Percentiles rank a stretch among this genome's conserved stretches.
Evolutionary conservation across 2,329 filamentous ascomycete species (phyloP).

Genomic region (Fusarium siculi): DNA sequence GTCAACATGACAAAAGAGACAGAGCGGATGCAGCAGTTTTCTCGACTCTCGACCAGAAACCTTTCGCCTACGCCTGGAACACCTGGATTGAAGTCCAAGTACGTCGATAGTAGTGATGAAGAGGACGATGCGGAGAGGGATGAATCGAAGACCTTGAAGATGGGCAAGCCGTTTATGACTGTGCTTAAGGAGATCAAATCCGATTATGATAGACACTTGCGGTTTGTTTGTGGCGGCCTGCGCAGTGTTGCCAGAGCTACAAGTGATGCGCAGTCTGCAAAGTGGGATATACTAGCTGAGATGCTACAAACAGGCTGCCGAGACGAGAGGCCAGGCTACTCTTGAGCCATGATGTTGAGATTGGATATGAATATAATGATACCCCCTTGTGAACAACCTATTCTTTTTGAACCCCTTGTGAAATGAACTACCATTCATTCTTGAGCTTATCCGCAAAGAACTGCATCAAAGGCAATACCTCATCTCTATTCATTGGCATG

Average conservation of each 20-base stretch:
- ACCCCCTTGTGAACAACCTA: slow-evolving; percentile 27
- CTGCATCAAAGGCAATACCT: slow-evolving; percentile 91
- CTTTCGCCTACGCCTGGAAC: slow-evolving; percentile 31
- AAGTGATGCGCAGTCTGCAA: slow-evolving; percentile 65
- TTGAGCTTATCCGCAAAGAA: slow-evolving; percentile 76
- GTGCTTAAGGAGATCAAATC: slow-evolving; percentile 66
- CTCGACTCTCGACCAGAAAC: slow-evolving; percentile 37
- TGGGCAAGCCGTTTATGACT: slow-evolving; percentile 58
- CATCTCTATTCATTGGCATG: slow-evolving; percentile 85
- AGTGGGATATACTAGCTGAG: slow-evolving; percentile 86
- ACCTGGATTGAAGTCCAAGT: slow-evolving; percentile 36
- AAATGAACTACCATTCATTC: slow-evolving; percentile 25
- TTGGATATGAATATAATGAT: slow-evolving; percentile 38
- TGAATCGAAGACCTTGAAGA: slow-evolving; percentile 1
- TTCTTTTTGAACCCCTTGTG: background rate
- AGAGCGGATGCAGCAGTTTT: slow-evolving; percentile 49
- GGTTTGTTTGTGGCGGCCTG: slow-evolving; percentile 78
- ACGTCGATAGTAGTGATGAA: slow-evolving; percentile 40
- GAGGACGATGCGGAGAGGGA: slow-evolving; percentile 45
- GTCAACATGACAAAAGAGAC: slow-evolving; percentile 51
- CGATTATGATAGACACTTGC: slow-evolving; percentile 72
- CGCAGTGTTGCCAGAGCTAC: slow-evolving; percentile 80
- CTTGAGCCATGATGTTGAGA: slow-evolving; percentile 12
- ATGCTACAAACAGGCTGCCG: slow-evolving; percentile 69
- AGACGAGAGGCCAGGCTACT: slow-evolving; percentile 33